These are phyloP conservation scores for Pythium aquatile DNA, from an alignment of 352 stramenopile genomes.

Conservation along the genomic window DNA sequence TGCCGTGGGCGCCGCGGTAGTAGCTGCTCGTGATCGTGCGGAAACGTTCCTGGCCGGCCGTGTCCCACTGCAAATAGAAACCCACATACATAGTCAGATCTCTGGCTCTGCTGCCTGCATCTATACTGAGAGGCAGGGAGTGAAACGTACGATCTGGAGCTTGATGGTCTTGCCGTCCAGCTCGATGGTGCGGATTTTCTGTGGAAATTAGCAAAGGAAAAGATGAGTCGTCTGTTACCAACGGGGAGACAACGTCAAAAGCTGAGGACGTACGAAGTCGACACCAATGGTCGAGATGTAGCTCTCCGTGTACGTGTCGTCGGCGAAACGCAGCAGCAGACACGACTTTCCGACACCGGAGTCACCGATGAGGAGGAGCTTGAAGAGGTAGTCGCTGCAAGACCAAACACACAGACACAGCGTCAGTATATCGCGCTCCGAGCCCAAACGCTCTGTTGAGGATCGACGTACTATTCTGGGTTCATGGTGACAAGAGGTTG, in stretches of 20 bases:
- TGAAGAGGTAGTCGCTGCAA: constrained; percentile 97
- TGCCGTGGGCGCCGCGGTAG: constrained; percentile 98
- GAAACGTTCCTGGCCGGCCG: constrained; percentile 99
- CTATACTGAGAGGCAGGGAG: constrained; percentile 9
- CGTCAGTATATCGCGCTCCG: not conserved
- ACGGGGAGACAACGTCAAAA: not conserved
- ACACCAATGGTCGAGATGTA: constrained; percentile 99
- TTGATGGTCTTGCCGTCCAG: constrained; percentile 99
- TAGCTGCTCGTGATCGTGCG: constrained; percentile 99
- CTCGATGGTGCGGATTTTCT: constrained; percentile 99
- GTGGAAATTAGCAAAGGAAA: constrained; percentile 6
- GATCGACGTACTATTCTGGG: constrained; percentile 90
- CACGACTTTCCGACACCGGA: constrained; percentile 98
- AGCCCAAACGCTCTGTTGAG: not conserved
- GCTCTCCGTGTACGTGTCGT: constrained; percentile 99
- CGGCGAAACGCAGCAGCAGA: constrained; percentile 98
- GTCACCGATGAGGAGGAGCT: constrained; percentile 98
- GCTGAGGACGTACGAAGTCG: constrained; percentile 94
- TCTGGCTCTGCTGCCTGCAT: too few species aligned
- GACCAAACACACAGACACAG: not conserved
- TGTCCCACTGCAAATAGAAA: constrained; percentile 93
- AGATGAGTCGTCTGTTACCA: constrained; percentile 6
- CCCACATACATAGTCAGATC: too few species aligned
- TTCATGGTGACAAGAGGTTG: constrained; percentile 64
- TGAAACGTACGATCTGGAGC: constrained; percentile 94